phyloP scores from a whole-genome alignment of 2,329 filamentous ascomycete genomes.

The Hypoxylon sp. region DNA sequence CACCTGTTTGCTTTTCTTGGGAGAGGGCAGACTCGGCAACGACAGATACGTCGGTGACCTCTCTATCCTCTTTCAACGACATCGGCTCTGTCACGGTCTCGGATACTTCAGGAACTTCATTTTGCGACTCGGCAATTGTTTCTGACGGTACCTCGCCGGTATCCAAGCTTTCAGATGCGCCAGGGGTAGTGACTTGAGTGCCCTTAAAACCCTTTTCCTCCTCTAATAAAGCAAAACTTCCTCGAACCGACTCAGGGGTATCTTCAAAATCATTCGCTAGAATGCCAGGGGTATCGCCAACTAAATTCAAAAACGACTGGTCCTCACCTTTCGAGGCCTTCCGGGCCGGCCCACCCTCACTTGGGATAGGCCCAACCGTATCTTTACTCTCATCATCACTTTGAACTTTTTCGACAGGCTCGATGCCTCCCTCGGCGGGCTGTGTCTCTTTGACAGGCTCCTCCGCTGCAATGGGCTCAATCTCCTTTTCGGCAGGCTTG shows the following conservation, averaged over 20 bases:
- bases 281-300: conserved; percentile 56
- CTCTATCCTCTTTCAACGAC: not conserved
- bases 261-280: conserved; percentile 44
- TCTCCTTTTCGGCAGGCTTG: not conserved
- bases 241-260: conserved; percentile 44
- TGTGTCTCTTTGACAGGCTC: conserved; percentile 27
- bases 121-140: not conserved
- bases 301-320: conserved; percentile 48
- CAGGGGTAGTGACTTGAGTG: conserved; percentile 14
- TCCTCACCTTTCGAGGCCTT: conserved; percentile 60
- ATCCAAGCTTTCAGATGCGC: conserved; percentile 10
- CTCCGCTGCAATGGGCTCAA: not conserved
- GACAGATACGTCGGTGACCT: not conserved
- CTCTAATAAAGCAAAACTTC: conserved; percentile 31
- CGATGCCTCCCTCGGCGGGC: conserved; percentile 44
- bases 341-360: conserved; percentile 50
- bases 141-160: not conserved
- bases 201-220: conserved; percentile 5
- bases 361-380: conserved; percentile 55
- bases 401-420: conserved; percentile 19
- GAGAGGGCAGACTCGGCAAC: not conserved
- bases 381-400: conserved; percentile 58
- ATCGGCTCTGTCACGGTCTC: not conserved
- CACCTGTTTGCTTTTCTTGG: not conserved
- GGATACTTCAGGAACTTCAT: not conserved